Conservation (phyloP, 352 stramenopile genomes). For the Phytopythium montanum region DNA sequence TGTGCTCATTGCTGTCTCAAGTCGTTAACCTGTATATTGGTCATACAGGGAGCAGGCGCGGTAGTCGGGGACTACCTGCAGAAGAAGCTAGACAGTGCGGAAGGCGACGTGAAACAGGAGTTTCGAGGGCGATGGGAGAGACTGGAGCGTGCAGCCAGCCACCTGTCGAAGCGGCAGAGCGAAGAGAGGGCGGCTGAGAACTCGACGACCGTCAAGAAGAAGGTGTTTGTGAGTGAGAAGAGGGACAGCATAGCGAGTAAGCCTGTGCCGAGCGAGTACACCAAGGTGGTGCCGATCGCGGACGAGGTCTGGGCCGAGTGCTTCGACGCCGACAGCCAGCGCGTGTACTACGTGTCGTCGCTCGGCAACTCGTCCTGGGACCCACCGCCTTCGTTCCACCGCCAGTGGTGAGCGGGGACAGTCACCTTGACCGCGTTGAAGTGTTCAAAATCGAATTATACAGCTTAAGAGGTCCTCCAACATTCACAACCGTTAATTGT, state of each 20-base stretch:
- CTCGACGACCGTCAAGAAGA: slow-evolving; percentile 1
- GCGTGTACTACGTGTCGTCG: slow-evolving; percentile 30
- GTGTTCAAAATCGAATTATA: no score
- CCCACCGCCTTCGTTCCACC: slow-evolving; percentile 3
- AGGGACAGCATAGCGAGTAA: background rate
- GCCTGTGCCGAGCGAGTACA: slow-evolving; percentile 1
- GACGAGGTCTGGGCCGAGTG: slow-evolving; percentile 25
- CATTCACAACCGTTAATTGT: no score
- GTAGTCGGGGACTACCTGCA: slow-evolving; percentile 29
- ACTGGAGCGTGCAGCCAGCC: slow-evolving; percentile 16
- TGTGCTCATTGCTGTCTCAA: background rate
- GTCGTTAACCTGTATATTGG: background rate
- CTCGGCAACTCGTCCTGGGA: slow-evolving; percentile 24
- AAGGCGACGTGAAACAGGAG: slow-evolving; percentile 24
- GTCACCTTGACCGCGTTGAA: no score
- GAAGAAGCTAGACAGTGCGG: slow-evolving; percentile 40
- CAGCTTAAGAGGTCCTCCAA: no score
- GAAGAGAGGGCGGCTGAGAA: background rate
- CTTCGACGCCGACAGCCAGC: slow-evolving; percentile 19
- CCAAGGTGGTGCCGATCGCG: slow-evolving; percentile 18
- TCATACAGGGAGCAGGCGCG: slow-evolving; percentile 9
- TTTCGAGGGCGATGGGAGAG: slow-evolving; percentile 33
- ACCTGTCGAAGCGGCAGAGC: slow-evolving; percentile 8
- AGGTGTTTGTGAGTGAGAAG: slow-evolving; percentile 3
- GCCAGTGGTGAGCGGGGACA: background rate